phyloP scores from a whole-genome alignment of 306 rosid genomes.

The Biancaea sappan region DNA sequence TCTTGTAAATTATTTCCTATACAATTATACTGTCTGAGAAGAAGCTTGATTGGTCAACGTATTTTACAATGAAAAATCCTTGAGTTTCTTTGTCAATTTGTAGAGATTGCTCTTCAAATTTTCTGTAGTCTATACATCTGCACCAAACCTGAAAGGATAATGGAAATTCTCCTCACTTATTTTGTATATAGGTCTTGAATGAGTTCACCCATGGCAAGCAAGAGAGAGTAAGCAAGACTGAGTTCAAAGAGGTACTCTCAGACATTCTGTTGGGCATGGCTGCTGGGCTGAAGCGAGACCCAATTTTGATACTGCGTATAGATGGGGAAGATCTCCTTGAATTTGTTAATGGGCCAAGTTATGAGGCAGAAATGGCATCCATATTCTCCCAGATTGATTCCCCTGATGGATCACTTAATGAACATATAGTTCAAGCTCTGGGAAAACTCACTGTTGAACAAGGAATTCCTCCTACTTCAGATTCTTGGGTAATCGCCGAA shows the following conservation, averaged over 20 bases:
- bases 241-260: conserved; percentile 89
- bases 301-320: conserved; percentile 86
- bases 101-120: background rate
- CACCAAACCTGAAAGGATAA: conserved; percentile 20
- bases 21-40: background rate
- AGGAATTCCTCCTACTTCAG: conserved; percentile 92
- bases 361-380: conserved; percentile 69
- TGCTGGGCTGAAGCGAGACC: conserved; percentile 93
- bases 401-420: conserved; percentile 50
- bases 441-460: conserved; percentile 80
- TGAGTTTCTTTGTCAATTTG: background rate
- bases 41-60: background rate
- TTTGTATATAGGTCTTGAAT: conserved; percentile 62
- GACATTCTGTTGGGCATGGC: conserved; percentile 96
- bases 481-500: conserved; percentile 75
- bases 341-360: conserved; percentile 63
- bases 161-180: conserved; percentile 16
- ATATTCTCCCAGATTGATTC: conserved; percentile 54
- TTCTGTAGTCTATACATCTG: background rate
- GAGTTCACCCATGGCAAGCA: conserved; percentile 93
- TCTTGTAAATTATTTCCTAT: background rate
- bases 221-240: conserved; percentile 83
- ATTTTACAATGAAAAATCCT: background rate
- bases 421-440: conserved; percentile 65
- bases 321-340: conserved; percentile 96